Evolutionary conservation across 305 asterid species (phyloP), one percentile per base, ranked within the genome.

Genomic region (Fraxinus xanthoxyloides): DNA sequence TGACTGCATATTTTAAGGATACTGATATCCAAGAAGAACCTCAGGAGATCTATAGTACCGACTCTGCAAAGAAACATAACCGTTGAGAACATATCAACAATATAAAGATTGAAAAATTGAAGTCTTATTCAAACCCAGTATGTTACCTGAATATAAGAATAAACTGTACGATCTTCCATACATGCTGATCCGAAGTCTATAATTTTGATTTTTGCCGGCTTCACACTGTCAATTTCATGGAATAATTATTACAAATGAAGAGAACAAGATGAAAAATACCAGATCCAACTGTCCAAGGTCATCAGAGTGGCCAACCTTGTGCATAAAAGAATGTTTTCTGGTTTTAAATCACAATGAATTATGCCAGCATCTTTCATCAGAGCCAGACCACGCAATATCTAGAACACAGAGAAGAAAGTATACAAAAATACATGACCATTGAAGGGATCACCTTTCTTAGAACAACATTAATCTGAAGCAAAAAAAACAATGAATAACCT

Each of bases 131-230:
- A 74, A 67, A 23, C 34, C 80, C 38, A 75, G 78, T 54, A 67
- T 8, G 21, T 81, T 81, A 92, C 98, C 98, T 97, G 99, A 84
- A 97, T 97, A 90, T 94, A 97, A 69, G 98, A 94, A 89, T 97
- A 97, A 86, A 97, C 98, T 56, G 97, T 97, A 21, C 93, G 97
- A 84, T 92, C 95, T 84, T 97, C 98, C 95, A 88, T 93, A 87
- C 99, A 97, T 81, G 99, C 98, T 72, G 99, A 97, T 81, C 99
- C 99, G 34, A 97, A 97, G 96, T 97, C 99, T 85, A 97, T 97
- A 85, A 94, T 89, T 89, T 97, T 97, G 82, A 97, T 88, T 91
- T 88, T 98, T 79, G 97, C 92, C 76, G 98, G 98, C 93, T 92
- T 94, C 88, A 86, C 92, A 84, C 99, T 97, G 97, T 79, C 89